Base-by-base conservation (phyloP, 2,329 filamentous ascomycete genomes). In the Botrytis pseudocinerea region DNA sequence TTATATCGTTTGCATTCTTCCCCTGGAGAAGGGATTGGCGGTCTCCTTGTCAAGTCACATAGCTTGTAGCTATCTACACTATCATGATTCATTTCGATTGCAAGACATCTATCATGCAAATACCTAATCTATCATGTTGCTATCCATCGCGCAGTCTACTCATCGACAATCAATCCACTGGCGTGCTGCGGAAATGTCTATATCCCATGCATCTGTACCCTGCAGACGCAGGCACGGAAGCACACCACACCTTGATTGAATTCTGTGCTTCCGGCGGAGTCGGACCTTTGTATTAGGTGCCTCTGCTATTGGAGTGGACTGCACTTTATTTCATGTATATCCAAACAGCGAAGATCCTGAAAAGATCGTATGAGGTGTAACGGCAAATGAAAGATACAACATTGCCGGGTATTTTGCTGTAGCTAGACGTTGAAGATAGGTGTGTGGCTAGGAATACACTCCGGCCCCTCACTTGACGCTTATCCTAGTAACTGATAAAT, bases 51-150 rank as follows among this genome's bases (percentile, higher is more conserved):
- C 75, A 71, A 76, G 73, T 77, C 70, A 75, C 40, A 62, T 61
- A 74, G 72, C 76, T 71, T 70, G 59, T 64, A 70, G 76, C 73
- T 76, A 77, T 77, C 76, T 77, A 74, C 70, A 74, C 72, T 74
- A 74, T 76, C 69, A 73, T 38, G 46, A 59, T 48, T 70, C 28
- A 44, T 32, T 57, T 54, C 68, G 73, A 74, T 71, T 59, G 68
- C 66, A 32, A 59, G 65, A 64, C 62, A 68, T 60, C 32, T 64
- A 70, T n/a, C 54, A 48, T 70, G 18, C 57, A 25, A 59, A 66
- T 22, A 40, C 38, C 20, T 48, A 57, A 66, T 61, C 70, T 72
- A 68, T 68, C 62, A 68, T 69, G 46, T 60, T 69, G 38, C 62
- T 72, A 69, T 60, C 62, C 63, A 69, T 72, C 32, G 59, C 42